These are phyloP conservation scores for Brassica carinata DNA, from an alignment of 345 rosid species.

Conservation along the genomic window DNA sequence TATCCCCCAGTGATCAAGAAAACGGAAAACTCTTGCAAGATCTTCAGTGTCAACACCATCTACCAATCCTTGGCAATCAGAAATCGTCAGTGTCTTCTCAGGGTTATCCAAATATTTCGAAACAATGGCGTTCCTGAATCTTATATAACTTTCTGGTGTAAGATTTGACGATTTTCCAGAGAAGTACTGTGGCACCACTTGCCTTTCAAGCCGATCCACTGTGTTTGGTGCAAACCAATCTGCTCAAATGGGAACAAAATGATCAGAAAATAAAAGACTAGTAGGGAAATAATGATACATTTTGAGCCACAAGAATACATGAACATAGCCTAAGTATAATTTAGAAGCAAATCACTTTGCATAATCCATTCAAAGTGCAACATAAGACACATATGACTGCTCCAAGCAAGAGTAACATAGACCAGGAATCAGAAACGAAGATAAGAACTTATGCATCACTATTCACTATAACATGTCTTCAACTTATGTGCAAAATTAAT, in stretches of 20 bases:
- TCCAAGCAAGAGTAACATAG: background rate
- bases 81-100: conserved; percentile 65
- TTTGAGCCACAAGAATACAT: background rate
- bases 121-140: conserved; percentile 81
- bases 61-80: conserved; percentile 73
- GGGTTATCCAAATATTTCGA: conserved; percentile 89
- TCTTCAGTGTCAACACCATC: conserved; percentile 66
- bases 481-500: background rate
- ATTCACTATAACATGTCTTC: background rate
- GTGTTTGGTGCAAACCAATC: conserved; percentile 92
- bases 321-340: conserved; percentile 8
- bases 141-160: conserved; percentile 83
- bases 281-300: background rate
- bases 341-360: conserved; percentile 9
- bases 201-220: conserved; percentile 91
- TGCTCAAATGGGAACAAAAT: conserved; percentile 29
- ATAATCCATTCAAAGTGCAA: conserved; percentile 8
- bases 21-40: conserved; percentile 75
- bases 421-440: background rate
- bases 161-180: conserved; percentile 84
- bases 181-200: conserved; percentile 96
- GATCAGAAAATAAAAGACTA: background rate
- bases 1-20: conserved; percentile 99
- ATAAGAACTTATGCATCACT: background rate
- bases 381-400: background rate